phyloP scores from a whole-genome alignment of 192 early-diverging fungal genomes.

The Haplosporangium gracile region DNA sequence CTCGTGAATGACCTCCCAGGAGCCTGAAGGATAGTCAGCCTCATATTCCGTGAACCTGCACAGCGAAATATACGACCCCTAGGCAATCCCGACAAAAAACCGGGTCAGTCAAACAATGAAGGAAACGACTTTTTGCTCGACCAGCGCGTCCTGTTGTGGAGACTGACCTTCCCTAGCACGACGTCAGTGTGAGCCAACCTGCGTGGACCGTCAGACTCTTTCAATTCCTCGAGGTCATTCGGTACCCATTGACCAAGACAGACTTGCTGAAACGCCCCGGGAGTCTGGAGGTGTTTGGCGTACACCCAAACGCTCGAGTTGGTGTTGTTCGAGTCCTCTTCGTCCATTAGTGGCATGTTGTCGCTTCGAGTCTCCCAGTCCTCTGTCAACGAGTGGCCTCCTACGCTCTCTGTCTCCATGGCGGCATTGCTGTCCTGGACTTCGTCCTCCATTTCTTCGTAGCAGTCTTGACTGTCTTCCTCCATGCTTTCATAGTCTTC shows the following conservation, averaged over 20 bases:
- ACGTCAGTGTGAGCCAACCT: conserved; percentile 27
- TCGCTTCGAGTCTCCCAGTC: neutral
- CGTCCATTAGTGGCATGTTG: neutral
- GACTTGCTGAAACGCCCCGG: conserved; percentile 38
- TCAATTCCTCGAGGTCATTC: neutral
- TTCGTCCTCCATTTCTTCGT: neutral
- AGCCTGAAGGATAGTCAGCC: conserved; percentile 25
- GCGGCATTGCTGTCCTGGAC: neutral
- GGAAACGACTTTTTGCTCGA: neutral
- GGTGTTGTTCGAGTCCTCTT: neutral
- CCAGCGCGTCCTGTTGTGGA: neutral
- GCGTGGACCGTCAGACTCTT: neutral
- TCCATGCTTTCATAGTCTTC: conserved; percentile 1
- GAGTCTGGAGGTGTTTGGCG: conserved; percentile 37
- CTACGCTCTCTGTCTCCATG: neutral
- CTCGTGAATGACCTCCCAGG: conserved; percentile 35
- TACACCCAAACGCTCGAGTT: conserved; percentile 31
- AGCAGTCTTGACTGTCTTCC: neutral
- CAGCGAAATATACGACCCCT: conserved; percentile 42
- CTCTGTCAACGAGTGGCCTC: neutral
- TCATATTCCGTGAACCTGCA: conserved; percentile 22
- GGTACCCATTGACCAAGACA: conserved; percentile 44
- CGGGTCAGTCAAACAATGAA: neutral
- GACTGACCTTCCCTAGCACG: conserved; percentile 41
- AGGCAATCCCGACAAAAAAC: no score